Percentiles rank a stretch among this genome's conserved stretches.
phyloP scores from a whole-genome alignment of 192 early-diverging fungal species.

The Umbelopsis ramanniana region DNA sequence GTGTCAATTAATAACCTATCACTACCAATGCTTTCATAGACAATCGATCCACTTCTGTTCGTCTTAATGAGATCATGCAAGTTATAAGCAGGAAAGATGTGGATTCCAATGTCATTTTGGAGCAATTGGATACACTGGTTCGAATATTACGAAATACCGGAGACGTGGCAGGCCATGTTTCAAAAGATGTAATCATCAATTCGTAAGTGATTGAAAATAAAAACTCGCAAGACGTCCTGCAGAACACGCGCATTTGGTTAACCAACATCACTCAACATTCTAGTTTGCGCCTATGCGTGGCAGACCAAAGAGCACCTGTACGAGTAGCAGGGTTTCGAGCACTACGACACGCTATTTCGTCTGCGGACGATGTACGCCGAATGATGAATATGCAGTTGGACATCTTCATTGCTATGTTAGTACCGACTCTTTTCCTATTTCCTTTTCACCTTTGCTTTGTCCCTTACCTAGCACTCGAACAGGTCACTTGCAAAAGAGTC shows the following conservation, averaged over 20 bases:
- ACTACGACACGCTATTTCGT: constrained; percentile 59
- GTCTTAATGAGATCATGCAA: background rate
- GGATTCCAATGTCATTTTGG: constrained; percentile 11
- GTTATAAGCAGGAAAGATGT: background rate
- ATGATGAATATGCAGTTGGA: constrained; percentile 64
- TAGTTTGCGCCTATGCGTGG: constrained; percentile 54
- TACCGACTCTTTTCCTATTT: background rate
- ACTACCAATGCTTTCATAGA: background rate
- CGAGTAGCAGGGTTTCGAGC: constrained; percentile 67
- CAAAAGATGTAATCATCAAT: constrained; percentile 25
- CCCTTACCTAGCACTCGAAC: background rate
- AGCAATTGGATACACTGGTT: constrained; percentile 31
- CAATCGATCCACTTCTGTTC: background rate
- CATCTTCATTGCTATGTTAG: constrained; percentile 75
- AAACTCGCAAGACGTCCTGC: background rate
- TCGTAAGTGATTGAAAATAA: constrained; percentile 25
- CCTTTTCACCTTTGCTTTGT: background rate
- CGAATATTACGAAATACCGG: constrained; percentile 41
- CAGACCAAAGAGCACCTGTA: constrained; percentile 57
- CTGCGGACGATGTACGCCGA: constrained; percentile 42
- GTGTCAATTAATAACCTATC: background rate
- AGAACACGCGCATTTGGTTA: no score
- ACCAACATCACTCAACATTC: background rate
- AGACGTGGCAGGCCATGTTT: constrained; percentile 34
- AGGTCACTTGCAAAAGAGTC: constrained; percentile 62